A percentile compares a stretch with the other conserved stretches of the same genome.
Conservation (phyloP, 129 eudicot genomes). For the Silybum marianum region DNA sequence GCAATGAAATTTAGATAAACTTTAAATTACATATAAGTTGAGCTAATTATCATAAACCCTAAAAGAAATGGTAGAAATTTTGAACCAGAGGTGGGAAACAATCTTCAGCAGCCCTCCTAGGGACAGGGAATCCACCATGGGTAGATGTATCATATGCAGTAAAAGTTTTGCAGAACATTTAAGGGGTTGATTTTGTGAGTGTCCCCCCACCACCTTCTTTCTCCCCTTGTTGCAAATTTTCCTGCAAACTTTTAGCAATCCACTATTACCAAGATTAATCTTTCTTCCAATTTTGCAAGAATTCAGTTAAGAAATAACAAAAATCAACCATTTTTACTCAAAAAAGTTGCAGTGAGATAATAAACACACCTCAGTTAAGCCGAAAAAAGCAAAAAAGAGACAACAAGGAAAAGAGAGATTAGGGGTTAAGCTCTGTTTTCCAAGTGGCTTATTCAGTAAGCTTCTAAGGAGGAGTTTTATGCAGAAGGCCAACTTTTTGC, state of each 20-base stretch:
- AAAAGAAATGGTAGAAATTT: not conserved
- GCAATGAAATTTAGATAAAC: not conserved
- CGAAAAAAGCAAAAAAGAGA: not conserved
- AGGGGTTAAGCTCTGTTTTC: not conserved
- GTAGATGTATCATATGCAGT: slow-evolving; percentile 94
- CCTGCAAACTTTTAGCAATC: slow-evolving; percentile 32
- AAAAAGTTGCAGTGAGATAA: not conserved
- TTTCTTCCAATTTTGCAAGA: not conserved
- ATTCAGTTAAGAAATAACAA: not conserved
- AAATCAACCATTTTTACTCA: not conserved
- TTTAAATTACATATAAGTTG: not conserved
- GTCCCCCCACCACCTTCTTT: slow-evolving; percentile 47
- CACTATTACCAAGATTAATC: slow-evolving; percentile 10
- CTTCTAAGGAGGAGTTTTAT: no score
- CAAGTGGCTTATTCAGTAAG: no score
- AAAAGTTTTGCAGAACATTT: slow-evolving; percentile 86
- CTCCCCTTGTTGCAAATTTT: slow-evolving; percentile 43
- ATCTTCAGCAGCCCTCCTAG: slow-evolving; percentile 79
- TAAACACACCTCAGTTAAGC: not conserved
- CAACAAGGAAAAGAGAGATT: not conserved
- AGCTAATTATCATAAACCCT: not conserved
- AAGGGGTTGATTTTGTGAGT: slow-evolving; percentile 61
- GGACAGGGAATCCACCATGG: slow-evolving; percentile 93
- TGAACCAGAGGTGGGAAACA: slow-evolving; percentile 79
- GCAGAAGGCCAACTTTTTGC: no score